Percentiles rank a stretch among this genome's conserved stretches.
Evolutionary conservation across 495 filamentous ascomycete species (phyloP).

Genomic region (Penicillium waksmanii): DNA sequence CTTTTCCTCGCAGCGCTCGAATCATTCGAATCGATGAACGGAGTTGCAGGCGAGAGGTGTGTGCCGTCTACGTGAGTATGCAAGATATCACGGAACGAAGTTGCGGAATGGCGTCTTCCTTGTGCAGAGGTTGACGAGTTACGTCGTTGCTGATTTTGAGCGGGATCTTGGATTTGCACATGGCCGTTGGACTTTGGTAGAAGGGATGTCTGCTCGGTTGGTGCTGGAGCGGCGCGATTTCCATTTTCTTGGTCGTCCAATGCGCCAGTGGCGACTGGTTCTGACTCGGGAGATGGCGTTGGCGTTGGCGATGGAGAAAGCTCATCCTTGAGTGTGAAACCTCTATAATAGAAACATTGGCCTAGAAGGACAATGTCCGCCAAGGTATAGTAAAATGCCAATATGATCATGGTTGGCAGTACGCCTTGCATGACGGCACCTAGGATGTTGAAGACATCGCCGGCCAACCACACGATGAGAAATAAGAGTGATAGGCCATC

Average conservation of each 20-base stretch:
- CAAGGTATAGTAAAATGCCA: conserved; percentile 93
- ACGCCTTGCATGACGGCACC: conserved; percentile 93
- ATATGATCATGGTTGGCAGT: conserved; percentile 92
- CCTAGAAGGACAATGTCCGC: conserved; percentile 85
- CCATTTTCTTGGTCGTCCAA: conserved; percentile 18
- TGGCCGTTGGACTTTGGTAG: conserved; percentile 33
- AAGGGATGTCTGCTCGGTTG: conserved; percentile 40
- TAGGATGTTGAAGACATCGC: conserved; percentile 96
- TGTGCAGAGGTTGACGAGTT: conserved; percentile 14
- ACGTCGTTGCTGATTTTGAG: conserved; percentile 10
- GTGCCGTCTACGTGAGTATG: conserved; percentile 55
- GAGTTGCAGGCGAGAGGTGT: conserved; percentile 81
- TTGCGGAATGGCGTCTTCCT: conserved; percentile 33
- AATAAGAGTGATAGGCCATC: conserved; percentile 91
- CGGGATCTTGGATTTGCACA: conserved; percentile 15
- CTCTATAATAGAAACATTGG: conserved; percentile 94
- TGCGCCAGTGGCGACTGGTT: conserved; percentile 11
- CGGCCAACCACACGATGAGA: conserved; percentile 85
- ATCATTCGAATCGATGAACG: conserved; percentile 53
- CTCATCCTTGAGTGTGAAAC: conserved; percentile 71
- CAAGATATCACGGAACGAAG: conserved; percentile 38
- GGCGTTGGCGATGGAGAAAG: conserved; percentile 21
- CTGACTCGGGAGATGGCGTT: conserved; percentile 17
- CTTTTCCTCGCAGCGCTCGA: conserved; percentile 7
- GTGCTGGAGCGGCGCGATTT: conserved; percentile 21